A percentile compares a stretch with the other conserved stretches of the same genome.
Evolutionary conservation across 2,329 filamentous ascomycete genomes (phyloP).

Genomic region (Metarhizium rileyi): DNA sequence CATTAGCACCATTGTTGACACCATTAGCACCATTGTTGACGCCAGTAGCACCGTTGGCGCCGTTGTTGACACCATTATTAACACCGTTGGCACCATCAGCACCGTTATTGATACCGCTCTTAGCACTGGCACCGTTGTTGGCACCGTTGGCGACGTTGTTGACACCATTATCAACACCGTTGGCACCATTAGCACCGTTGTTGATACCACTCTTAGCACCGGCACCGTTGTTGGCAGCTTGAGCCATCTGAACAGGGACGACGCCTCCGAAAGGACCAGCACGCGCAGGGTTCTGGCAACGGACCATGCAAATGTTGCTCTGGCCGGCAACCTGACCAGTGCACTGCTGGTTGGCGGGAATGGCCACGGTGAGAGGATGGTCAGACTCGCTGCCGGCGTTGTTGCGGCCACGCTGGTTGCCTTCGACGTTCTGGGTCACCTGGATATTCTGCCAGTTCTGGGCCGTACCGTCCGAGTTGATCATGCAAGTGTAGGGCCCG

Average conservation of each 20-base stretch:
- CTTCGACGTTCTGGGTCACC: conserved; percentile 33
- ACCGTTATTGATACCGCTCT: neutral
- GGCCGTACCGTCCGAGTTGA: conserved; percentile 50
- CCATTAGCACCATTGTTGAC: neutral
- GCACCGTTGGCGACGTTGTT: neutral
- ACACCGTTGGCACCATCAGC: neutral
- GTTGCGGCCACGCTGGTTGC: conserved; percentile 28
- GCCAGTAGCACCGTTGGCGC: neutral
- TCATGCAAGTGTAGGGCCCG: conserved; percentile 56
- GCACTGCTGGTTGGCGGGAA: conserved; percentile 45
- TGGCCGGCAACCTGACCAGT: conserved; percentile 51
- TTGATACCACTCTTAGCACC: neutral
- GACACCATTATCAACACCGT: neutral
- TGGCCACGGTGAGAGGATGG: conserved; percentile 45
- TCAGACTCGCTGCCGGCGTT: conserved; percentile 30
- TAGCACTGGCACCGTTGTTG: neutral
- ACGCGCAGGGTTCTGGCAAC: conserved; percentile 49
- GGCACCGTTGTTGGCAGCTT: neutral
- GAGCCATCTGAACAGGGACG: conserved; percentile 26
- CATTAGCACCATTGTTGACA: neutral
- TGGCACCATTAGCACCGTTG: neutral
- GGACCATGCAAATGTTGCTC: conserved; percentile 51
- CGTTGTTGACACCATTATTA: neutral
- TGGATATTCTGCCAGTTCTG: conserved; percentile 41
- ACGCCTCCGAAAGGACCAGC: conserved; percentile 55